These are phyloP conservation scores for Penicillium palitans DNA, from an alignment of 2,329 filamentous ascomycete species.

Conservation along the genomic window DNA sequence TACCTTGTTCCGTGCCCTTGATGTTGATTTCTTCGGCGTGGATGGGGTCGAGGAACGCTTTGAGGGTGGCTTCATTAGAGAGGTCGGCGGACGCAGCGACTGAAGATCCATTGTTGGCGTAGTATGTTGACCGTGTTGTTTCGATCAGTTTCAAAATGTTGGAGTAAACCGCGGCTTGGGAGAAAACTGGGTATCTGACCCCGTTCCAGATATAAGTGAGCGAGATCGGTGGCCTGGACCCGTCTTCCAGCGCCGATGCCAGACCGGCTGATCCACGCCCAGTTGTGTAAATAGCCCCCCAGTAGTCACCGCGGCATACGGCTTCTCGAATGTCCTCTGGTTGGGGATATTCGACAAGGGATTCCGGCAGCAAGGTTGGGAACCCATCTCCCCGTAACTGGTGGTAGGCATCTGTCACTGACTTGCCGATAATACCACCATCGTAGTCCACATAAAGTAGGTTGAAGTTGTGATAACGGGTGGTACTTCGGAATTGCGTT, in stretches of 20 bases:
- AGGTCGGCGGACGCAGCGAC: background rate
- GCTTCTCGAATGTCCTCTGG: conserved; percentile 1
- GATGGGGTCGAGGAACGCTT: conserved; percentile 1
- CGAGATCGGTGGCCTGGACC: background rate
- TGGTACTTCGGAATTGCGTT: conserved; percentile 11
- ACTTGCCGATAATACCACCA: conserved; percentile 29
- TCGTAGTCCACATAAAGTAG: conserved; percentile 37
- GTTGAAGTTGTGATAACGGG: conserved; percentile 29
- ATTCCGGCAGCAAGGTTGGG: background rate
- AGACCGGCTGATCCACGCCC: background rate
- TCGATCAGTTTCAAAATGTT: conserved; percentile 1
- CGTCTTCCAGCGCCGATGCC: background rate
- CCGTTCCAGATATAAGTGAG: conserved; percentile 8
- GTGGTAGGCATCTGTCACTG: conserved; percentile 29
- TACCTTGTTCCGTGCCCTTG: conserved; percentile 39
- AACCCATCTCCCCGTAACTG: background rate
- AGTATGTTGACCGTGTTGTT: background rate
- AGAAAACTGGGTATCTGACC: conserved; percentile 4
- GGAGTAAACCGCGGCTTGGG: background rate
- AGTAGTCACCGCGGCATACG: conserved; percentile 6
- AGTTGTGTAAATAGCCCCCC: background rate
- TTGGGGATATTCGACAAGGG: background rate
- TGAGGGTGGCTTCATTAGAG: background rate
- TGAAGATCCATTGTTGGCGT: conserved; percentile 3
- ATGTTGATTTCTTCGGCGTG: conserved; percentile 31